A percentile compares a stretch with the other conserved stretches of the same genome.
Conservation (phyloP, 2,329 filamentous ascomycete species). For the Talaromyces verruculosus region DNA sequence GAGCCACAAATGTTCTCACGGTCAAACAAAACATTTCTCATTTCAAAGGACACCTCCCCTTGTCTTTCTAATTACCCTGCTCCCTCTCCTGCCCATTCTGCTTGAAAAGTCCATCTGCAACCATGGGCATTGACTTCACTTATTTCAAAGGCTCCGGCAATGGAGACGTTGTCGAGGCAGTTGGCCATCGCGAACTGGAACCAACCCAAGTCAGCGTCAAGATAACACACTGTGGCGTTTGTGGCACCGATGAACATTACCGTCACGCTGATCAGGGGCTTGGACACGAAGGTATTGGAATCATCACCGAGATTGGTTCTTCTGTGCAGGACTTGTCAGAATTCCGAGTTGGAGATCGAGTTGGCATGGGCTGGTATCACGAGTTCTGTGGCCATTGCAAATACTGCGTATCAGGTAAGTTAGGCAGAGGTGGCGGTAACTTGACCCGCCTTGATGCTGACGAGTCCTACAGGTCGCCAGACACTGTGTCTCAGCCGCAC, state of each 20-base stretch:
- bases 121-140: background rate
- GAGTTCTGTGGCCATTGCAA: conserved; percentile 33
- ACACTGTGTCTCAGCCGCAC: background rate
- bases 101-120: background rate
- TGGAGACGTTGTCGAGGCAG: background rate
- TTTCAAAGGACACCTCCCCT: background rate
- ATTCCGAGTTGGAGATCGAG: conserved; percentile 43
- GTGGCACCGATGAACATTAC: conserved; percentile 58
- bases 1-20: background rate
- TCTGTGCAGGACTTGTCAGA: conserved; percentile 20
- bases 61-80: background rate
- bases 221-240: conserved; percentile 66
- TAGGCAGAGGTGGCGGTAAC: background rate
- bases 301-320: conserved; percentile 35
- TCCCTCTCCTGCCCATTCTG: background rate
- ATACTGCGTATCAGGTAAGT: background rate
- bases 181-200: background rate
- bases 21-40: background rate
- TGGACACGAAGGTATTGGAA: conserved; percentile 42
- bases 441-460: background rate
- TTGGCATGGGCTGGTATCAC: conserved; percentile 45
- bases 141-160: background rate
- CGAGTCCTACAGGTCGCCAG: background rate
- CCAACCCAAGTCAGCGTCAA: conserved; percentile 56
- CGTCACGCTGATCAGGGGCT: conserved; percentile 34